phyloP scores from a whole-genome alignment of 441 rosid species.

The Gossypium davidsonii region DNA sequence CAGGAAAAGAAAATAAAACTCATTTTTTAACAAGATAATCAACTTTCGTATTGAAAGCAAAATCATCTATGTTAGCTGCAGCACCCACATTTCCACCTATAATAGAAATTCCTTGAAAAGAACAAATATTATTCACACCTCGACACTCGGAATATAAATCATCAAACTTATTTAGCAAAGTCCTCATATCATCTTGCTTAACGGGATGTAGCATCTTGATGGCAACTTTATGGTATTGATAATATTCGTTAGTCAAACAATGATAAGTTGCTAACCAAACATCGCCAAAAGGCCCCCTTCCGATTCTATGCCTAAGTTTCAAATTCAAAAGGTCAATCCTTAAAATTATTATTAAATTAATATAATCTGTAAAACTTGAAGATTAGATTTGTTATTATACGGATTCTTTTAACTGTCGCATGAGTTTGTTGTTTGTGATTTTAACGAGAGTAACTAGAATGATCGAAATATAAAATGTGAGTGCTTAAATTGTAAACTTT shows the following conservation, averaged over 20 bases:
- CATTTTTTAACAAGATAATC: background rate
- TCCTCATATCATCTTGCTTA: slow-evolving; percentile 44
- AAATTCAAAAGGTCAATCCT: slow-evolving; percentile 59
- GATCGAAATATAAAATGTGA: too few species aligned
- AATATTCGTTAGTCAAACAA: too few species aligned
- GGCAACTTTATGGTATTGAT: too few species aligned
- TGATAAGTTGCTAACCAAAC: slow-evolving; percentile 60
- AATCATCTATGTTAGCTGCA: background rate
- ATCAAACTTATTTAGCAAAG: slow-evolving; percentile 18
- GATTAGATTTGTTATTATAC: too few species aligned
- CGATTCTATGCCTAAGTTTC: slow-evolving; percentile 77
- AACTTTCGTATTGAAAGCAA: background rate
- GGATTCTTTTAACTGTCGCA: too few species aligned
- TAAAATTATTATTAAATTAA: slow-evolving; percentile 14
- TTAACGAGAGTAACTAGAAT: too few species aligned
- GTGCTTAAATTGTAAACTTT: too few species aligned
- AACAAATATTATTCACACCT: too few species aligned
- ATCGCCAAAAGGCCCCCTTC: slow-evolving; percentile 83
- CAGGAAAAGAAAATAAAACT: slow-evolving; percentile 4
- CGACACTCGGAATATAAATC: too few species aligned
- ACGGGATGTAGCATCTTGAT: slow-evolving; percentile 63
- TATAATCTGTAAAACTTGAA: too few species aligned
- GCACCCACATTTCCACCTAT: slow-evolving; percentile 57
- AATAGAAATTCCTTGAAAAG: background rate
- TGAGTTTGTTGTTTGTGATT: too few species aligned